A percentile compares a stretch with the other conserved stretches of the same genome.
Conservation (phyloP, 768 basidiomycete genomes). For the Dacryopinax primogenitus region DNA sequence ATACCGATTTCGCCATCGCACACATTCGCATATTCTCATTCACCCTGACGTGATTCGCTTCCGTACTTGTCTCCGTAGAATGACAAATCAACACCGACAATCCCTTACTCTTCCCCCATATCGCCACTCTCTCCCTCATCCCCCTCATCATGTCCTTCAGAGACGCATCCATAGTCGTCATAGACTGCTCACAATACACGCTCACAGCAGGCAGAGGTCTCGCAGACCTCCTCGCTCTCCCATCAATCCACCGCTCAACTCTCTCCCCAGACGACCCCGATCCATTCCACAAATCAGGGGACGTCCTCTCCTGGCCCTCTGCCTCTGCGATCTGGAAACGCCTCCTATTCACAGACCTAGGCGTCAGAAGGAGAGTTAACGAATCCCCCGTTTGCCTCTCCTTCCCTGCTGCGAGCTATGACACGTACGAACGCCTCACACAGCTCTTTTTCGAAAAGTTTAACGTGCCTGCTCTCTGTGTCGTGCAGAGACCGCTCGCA, state of each 20-base stretch:
- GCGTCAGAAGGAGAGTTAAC: conserved; percentile 69
- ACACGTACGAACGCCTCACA: conserved; percentile 56
- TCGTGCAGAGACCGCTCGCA: conserved; percentile 72
- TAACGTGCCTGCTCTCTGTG: conserved; percentile 70
- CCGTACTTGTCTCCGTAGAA: not conserved
- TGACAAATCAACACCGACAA: not conserved
- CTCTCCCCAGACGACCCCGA: not conserved
- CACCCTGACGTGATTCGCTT: conserved; percentile 7
- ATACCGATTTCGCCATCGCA: conserved; percentile 3
- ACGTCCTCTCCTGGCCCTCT: conserved; percentile 57
- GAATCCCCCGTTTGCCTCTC: conserved; percentile 76
- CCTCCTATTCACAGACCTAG: conserved; percentile 58
- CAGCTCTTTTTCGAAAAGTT: conserved; percentile 87
- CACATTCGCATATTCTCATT: not conserved
- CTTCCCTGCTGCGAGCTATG: conserved; percentile 49
- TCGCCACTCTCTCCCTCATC: not conserved
- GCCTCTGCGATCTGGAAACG: conserved; percentile 81
- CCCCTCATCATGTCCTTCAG: conserved; percentile 39
- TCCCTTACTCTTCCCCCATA: no score
- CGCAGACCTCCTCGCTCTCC: conserved; percentile 61
- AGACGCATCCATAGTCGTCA: conserved; percentile 65
- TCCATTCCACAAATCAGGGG: not conserved
- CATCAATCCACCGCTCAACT: conserved; percentile 51
- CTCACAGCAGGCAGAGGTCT: conserved; percentile 72
- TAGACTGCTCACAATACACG: conserved; percentile 57